A percentile compares a stretch with the other conserved stretches of the same genome.
Evolutionary conservation across 73 alveolate genomes (phyloP).

Genomic region (Effrenium voratum): DNA sequence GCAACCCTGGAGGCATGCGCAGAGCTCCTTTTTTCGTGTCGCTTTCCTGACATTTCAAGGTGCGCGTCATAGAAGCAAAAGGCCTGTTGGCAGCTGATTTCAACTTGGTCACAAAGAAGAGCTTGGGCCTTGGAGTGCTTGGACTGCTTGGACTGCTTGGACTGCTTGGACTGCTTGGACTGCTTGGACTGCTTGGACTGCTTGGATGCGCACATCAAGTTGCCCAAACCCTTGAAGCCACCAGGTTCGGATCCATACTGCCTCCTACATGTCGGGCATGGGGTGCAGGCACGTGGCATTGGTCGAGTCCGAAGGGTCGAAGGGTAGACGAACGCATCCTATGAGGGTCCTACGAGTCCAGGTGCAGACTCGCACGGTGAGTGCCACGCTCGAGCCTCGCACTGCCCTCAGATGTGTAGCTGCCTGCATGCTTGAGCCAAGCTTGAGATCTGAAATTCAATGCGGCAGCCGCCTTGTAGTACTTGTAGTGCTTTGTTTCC

Average conservation of each 20-base stretch:
- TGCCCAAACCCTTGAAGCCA: neutral
- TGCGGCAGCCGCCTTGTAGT: too few species aligned
- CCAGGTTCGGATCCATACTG: conserved; percentile 68
- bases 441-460: neutral
- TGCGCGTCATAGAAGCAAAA: conserved; percentile 55
- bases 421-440: neutral
- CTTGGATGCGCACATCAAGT: neutral
- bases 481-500: too few species aligned
- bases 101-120: conserved; percentile 30
- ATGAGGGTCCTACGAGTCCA: neutral
- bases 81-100: conserved; percentile 70
- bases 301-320: too few species aligned
- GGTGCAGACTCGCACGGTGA: conserved; percentile 62
- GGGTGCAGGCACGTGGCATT: conserved; percentile 25
- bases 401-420: neutral
- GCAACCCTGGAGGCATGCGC: neutral
- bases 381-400: conserved; percentile 80
- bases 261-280: conserved; percentile 46
- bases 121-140: neutral
- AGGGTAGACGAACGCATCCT: neutral
- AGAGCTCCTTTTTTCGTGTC: neutral
- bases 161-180: too few species aligned
- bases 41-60: neutral
- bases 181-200: neutral
- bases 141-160: neutral